phyloP scores from a whole-genome alignment of 2,329 filamentous ascomycete species.

The Coniella lustricola region DNA sequence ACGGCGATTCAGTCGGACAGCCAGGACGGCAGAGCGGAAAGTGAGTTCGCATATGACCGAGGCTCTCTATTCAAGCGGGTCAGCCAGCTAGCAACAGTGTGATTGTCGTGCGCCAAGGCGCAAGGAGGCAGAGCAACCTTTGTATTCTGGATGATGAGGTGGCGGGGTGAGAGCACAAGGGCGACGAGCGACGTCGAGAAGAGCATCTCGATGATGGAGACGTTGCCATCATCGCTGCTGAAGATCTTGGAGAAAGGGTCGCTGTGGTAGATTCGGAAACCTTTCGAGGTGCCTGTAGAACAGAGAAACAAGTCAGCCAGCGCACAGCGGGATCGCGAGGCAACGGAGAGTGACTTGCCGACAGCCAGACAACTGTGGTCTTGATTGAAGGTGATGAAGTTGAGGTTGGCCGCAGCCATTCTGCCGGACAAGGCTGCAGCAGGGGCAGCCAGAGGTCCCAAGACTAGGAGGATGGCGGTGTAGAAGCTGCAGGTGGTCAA shows the following conservation, averaged over 20 bases:
- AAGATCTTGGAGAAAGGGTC: conserved; percentile 95
- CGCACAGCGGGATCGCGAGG: background rate
- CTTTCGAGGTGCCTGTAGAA: conserved; percentile 71
- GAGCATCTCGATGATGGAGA: conserved; percentile 95
- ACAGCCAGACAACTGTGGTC: conserved; percentile 97
- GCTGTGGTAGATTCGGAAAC: conserved; percentile 94
- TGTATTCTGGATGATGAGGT: conserved; percentile 94
- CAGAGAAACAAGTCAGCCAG: conserved; percentile 4
- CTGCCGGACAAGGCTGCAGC: conserved; percentile 20
- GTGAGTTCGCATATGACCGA: conserved; percentile 97
- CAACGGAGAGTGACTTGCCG: conserved; percentile 48
- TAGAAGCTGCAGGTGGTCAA: background rate
- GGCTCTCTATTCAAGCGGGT: conserved; percentile 38
- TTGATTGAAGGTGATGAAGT: conserved; percentile 99
- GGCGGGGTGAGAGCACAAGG: conserved; percentile 81
- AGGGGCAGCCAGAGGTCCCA: background rate
- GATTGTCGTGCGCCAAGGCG: background rate
- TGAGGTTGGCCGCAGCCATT: conserved; percentile 70
- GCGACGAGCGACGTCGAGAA: conserved; percentile 97
- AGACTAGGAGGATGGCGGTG: conserved; percentile 1
- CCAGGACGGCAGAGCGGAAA: conserved; percentile 92
- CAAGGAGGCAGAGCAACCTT: conserved; percentile 52
- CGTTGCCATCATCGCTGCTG: conserved; percentile 89
- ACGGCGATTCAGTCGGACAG: conserved; percentile 89
- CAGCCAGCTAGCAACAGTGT: conserved; percentile 12